Percentiles rank a stretch among this genome's conserved stretches.
phyloP scores from a whole-genome alignment of 2,329 filamentous ascomycete species.

The Hansfordia pulvinata region DNA sequence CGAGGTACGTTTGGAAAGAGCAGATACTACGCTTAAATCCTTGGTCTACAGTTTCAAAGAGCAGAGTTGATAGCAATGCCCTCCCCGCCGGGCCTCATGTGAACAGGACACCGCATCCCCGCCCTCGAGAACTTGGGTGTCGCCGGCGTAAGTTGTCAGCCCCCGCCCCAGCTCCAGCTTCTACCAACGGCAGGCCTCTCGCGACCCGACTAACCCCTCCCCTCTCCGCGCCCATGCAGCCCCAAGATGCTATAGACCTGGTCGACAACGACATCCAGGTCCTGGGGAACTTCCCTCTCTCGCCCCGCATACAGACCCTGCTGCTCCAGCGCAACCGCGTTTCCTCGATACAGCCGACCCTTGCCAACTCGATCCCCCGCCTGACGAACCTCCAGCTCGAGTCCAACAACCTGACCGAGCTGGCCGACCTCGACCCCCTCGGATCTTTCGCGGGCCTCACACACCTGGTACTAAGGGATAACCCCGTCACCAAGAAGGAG shows the following conservation, averaged over 20 bases:
- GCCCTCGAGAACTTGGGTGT: constrained; percentile 95
- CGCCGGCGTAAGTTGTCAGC: constrained; percentile 56
- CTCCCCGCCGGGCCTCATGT: constrained; percentile 26
- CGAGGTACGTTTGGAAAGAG: constrained; percentile 96
- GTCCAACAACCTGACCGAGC: constrained; percentile 67
- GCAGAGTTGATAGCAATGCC: constrained; percentile 73
- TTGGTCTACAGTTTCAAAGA: constrained; percentile 26
- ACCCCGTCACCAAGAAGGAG: constrained; percentile 86
- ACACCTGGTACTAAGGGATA: constrained; percentile 71
- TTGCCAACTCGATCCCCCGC: constrained; percentile 67
- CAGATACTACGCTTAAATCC: constrained; percentile 86
- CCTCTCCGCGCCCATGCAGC: constrained; percentile 31
- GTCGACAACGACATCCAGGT: constrained; percentile 94
- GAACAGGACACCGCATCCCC: constrained; percentile 92
- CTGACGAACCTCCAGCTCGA: constrained; percentile 72
- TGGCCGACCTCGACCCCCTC: constrained; percentile 80
- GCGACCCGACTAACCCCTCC: neutral
- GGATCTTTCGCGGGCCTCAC: constrained; percentile 55
- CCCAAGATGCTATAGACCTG: constrained; percentile 93
- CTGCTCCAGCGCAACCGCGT: constrained; percentile 85
- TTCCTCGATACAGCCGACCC: constrained; percentile 60
- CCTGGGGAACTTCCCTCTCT: constrained; percentile 85
- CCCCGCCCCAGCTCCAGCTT: constrained; percentile 3
- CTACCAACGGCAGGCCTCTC: too few species aligned
- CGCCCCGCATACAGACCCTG: constrained; percentile 74